These are phyloP conservation scores for Gossypium ekmanianum DNA, from an alignment of 345 rosid genomes.

Conservation along the genomic window DNA sequence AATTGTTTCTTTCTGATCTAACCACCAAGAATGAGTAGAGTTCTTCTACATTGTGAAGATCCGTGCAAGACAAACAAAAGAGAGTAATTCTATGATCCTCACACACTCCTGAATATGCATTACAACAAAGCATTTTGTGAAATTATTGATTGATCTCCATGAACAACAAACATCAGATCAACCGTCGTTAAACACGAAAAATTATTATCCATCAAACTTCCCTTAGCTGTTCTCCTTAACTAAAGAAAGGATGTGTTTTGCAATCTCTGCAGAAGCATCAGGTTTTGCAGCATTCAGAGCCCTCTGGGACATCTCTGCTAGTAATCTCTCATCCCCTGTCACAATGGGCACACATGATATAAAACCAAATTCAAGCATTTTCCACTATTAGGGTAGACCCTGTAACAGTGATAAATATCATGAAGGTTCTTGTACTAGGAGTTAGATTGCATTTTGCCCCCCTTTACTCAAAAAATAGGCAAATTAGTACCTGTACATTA, in stretches of 20 bases:
- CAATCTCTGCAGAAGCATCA: slow-evolving; percentile 61
- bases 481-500: too few species aligned
- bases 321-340: slow-evolving; percentile 52
- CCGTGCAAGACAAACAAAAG: too few species aligned
- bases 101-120: background rate
- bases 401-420: background rate
- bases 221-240: slow-evolving; percentile 16
- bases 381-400: background rate
- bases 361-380: background rate
- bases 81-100: too few species aligned
- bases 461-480: too few species aligned
- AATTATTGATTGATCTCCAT: background rate
- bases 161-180: background rate
- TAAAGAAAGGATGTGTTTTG: slow-evolving; percentile 49
- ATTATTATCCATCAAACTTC: background rate
- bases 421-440: too few species aligned
- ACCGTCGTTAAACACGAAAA: background rate
- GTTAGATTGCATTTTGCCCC: too few species aligned
- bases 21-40: too few species aligned
- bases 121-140: background rate
- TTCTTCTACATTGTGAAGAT: too few species aligned
- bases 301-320: slow-evolving; percentile 67
- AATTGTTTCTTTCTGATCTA: too few species aligned
- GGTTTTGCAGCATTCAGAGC: slow-evolving; percentile 67
- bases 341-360: slow-evolving; percentile 16